A percentile compares a stretch with the other conserved stretches of the same genome.
Evolutionary conservation across 2,329 filamentous ascomycete genomes (phyloP).

Genomic region (Diaporthe vaccinii): DNA sequence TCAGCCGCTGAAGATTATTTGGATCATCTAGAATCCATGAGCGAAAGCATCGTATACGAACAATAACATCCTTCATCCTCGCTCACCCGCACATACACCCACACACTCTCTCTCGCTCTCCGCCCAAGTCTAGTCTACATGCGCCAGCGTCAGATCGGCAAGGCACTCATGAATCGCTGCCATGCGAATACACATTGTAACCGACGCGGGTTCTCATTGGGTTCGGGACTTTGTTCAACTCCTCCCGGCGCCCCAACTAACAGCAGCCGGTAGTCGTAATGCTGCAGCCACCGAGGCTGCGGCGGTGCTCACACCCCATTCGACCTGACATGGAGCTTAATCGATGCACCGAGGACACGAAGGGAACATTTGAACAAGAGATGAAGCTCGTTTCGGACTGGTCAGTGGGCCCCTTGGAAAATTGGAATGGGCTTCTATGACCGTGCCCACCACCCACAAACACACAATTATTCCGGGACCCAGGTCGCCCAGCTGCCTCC

Average conservation of each 20-base stretch:
- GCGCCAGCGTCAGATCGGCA: background rate
- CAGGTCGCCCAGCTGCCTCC: background rate
- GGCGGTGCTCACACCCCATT: slow-evolving; percentile 1
- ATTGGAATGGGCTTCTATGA: slow-evolving; percentile 19
- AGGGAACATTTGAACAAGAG: slow-evolving; percentile 19
- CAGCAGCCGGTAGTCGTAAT: background rate
- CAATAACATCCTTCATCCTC: background rate
- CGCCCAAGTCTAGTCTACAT: background rate
- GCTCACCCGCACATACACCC: background rate
- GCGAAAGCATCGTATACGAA: background rate
- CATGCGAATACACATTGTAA: background rate
- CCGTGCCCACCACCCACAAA: slow-evolving; percentile 7
- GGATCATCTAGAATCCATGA: background rate
- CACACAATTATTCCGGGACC: slow-evolving; percentile 15
- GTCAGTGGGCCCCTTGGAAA: slow-evolving; percentile 7
- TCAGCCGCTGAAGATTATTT: slow-evolving; percentile 18
- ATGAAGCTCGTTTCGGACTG: slow-evolving; percentile 28
- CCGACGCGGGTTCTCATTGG: background rate
- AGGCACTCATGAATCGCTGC: background rate
- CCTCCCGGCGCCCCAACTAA: background rate
- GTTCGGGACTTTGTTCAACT: background rate
- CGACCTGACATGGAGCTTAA: slow-evolving; percentile 20
- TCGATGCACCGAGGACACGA: slow-evolving; percentile 11
- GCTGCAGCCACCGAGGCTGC: background rate
- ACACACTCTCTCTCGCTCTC: background rate